Conservation (phyloP, 78 protist genomes). For the Planoprotostelium fungivorum region DNA sequence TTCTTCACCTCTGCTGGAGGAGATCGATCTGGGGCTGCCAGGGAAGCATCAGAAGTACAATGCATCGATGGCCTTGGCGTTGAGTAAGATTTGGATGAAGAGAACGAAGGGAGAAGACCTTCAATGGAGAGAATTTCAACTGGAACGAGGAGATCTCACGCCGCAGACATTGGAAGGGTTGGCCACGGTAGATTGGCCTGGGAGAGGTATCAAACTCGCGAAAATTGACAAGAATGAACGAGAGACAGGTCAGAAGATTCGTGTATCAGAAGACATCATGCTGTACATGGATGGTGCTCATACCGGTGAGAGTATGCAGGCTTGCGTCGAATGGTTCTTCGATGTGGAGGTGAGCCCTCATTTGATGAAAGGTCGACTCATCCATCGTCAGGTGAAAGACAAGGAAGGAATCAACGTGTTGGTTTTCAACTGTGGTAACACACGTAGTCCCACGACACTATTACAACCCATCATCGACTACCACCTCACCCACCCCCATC, state of each 20-base stretch:
- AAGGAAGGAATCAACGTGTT: constrained; percentile 16
- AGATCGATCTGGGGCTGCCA: constrained; percentile 26
- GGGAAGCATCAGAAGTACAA: constrained; percentile 77
- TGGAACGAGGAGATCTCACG: not conserved
- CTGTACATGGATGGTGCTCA: constrained; percentile 86
- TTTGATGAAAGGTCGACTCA: not conserved
- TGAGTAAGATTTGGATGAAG: constrained; percentile 22
- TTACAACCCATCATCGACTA: constrained; percentile 21
- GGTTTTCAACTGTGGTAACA: constrained; percentile 57
- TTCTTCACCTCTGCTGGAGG: not conserved
- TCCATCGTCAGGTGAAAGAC: not conserved
- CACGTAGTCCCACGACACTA: constrained; percentile 49
- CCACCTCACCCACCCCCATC: not conserved
- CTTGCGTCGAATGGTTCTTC: constrained; percentile 66
- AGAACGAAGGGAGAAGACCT: not conserved
- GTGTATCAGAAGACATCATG: not conserved
- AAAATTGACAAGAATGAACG: not conserved
- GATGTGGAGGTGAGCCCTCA: constrained; percentile 31
- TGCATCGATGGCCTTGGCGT: constrained; percentile 69
- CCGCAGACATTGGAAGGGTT: constrained; percentile 33
- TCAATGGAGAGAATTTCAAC: not conserved
- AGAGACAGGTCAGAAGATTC: not conserved
- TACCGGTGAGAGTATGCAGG: constrained; percentile 64
- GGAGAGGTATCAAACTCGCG: constrained; percentile 32
- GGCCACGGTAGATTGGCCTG: constrained; percentile 43